Conservation (phyloP, 2,329 filamentous ascomycete genomes). For the Fusarium subglutinans region DNA sequence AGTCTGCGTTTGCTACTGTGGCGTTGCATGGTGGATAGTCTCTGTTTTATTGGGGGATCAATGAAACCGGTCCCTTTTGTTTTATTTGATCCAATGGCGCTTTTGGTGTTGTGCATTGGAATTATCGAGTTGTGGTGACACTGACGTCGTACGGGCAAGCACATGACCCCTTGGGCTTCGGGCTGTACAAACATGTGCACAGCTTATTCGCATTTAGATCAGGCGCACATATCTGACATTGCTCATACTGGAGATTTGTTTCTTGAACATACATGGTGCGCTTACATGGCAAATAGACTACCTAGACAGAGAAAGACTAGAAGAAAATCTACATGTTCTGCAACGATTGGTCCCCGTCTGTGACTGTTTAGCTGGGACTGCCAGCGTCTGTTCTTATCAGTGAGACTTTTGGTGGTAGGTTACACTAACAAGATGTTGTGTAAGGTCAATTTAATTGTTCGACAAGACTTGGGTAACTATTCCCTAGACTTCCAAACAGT, state of each 20-base stretch:
- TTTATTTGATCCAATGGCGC: not conserved
- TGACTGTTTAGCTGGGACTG: not conserved
- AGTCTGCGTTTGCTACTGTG: conserved; percentile 5
- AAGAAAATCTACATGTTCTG: conserved; percentile 8
- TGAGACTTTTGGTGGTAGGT: not conserved
- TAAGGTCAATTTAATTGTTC: not conserved
- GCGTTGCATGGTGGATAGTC: conserved; percentile 9
- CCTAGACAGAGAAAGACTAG: conserved; percentile 27
- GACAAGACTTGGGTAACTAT: not conserved
- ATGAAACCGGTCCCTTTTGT: not conserved
- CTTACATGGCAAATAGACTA: conserved; percentile 33
- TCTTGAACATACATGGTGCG: conserved; percentile 33
- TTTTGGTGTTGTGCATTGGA: conserved; percentile 5
- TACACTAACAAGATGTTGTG: not conserved
- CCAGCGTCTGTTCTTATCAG: not conserved
- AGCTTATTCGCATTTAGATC: conserved; percentile 26
- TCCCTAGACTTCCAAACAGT: not conserved
- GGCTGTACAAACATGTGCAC: conserved; percentile 15
- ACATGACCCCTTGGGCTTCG: conserved; percentile 12
- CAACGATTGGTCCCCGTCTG: not conserved
- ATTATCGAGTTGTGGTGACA: conserved; percentile 11
- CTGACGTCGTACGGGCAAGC: conserved; percentile 16
- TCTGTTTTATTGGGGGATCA: not conserved
- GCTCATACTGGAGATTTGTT: conserved; percentile 16
- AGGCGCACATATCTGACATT: conserved; percentile 19